Conservation (phyloP, 768 basidiomycete genomes). For the Mycena alexandri region DNA sequence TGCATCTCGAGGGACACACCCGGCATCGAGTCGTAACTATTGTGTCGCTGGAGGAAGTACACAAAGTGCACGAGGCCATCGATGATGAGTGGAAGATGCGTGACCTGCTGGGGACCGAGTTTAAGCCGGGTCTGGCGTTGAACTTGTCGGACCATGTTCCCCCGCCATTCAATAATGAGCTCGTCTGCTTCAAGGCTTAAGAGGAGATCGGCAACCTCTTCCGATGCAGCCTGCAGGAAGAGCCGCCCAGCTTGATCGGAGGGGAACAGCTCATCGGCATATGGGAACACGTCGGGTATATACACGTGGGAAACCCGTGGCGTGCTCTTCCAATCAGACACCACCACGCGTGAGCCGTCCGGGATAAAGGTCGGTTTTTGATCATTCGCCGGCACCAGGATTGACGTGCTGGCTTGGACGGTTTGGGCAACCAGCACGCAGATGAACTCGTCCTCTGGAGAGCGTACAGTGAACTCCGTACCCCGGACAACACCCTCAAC, state of each 20-base stretch:
- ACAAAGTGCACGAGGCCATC: slow-evolving; percentile 3
- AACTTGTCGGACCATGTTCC: not conserved
- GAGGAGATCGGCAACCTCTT: not conserved
- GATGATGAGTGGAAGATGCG: not conserved
- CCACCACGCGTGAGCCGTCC: not conserved
- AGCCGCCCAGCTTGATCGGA: not conserved
- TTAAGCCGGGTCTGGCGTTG: not conserved
- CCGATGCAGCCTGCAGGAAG: not conserved
- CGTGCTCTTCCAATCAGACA: slow-evolving; percentile 1
- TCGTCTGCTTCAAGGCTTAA: not conserved
- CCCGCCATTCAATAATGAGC: not conserved
- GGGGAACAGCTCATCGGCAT: not conserved
- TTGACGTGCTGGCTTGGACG: not conserved
- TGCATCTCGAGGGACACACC: slow-evolving; percentile 22
- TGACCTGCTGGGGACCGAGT: not conserved
- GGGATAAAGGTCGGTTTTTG: not conserved
- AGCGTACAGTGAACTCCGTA: slow-evolving; percentile 1
- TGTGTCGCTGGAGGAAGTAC: not conserved
- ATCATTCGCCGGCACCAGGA: not conserved
- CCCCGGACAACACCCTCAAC: slow-evolving; percentile 11
- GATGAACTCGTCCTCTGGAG: not conserved
- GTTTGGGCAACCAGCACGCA: slow-evolving; percentile 15
- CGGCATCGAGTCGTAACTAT: not conserved
- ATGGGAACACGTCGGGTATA: not conserved
- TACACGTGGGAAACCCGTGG: not conserved